Evolutionary conservation across 2,329 filamentous ascomycete genomes (phyloP).

Genomic region (Claviceps sorghi): DNA sequence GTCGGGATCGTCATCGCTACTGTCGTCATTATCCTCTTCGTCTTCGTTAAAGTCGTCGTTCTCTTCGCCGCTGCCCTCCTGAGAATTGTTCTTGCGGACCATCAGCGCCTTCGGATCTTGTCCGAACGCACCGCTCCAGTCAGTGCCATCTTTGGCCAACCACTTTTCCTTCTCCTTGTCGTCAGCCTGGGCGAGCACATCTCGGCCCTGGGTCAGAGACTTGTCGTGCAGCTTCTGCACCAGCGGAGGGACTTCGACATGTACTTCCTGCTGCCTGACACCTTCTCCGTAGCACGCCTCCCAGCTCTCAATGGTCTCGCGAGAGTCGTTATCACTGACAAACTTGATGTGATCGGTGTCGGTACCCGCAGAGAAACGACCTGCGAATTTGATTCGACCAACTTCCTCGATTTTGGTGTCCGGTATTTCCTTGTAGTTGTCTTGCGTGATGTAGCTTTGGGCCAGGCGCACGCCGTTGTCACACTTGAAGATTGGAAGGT

Average conservation of each 20-base stretch:
- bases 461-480: conserved; percentile 60
- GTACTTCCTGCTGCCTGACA: conserved; percentile 57
- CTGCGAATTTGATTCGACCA: conserved; percentile 66
- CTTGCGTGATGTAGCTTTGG: conserved; percentile 82
- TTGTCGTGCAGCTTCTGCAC: conserved; percentile 68
- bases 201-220: conserved; percentile 63
- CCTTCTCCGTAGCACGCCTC: conserved; percentile 83
- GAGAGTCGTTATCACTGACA: conserved; percentile 71
- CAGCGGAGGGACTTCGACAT: conserved; percentile 55
- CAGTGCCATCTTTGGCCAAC: conserved; percentile 64
- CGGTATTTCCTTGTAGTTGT: conserved; percentile 54
- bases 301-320: conserved; percentile 91
- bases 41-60: conserved; percentile 25
- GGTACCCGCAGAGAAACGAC: conserved; percentile 76
- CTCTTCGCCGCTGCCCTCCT: conserved; percentile 22
- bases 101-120: conserved; percentile 48
- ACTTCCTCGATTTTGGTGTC: conserved; percentile 67
- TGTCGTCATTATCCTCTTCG: conserved; percentile 18
- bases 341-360: conserved; percentile 76
- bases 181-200: conserved; percentile 59
- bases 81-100: conserved; percentile 17
- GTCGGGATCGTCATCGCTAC: conserved; percentile 27
- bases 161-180: conserved; percentile 63
- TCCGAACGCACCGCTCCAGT: conserved; percentile 81
- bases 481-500: conserved; percentile 84